Percentiles rank a stretch among this genome's conserved stretches.
Evolutionary conservation across 371 early-diverging fungal species (phyloP).

Genomic region (Syncephalastrum monosporum): DNA sequence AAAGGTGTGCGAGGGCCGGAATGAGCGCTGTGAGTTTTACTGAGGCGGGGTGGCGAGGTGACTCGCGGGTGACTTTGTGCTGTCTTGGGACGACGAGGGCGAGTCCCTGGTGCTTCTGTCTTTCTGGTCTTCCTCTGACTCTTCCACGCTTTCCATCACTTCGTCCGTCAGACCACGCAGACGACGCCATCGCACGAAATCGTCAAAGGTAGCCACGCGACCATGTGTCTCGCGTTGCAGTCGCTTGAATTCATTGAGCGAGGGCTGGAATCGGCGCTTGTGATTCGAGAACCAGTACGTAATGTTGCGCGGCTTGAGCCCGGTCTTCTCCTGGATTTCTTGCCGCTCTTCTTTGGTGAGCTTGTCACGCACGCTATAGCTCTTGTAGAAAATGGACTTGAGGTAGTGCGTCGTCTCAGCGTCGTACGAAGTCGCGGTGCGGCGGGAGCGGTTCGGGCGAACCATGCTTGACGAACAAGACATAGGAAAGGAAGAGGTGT

Average conservation of each 20-base stretch:
- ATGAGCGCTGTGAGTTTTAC: no score
- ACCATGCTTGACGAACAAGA: no score
- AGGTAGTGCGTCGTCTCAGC: slow-evolving; percentile 40
- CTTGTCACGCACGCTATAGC: slow-evolving; percentile 38
- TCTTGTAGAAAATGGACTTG: slow-evolving; percentile 37
- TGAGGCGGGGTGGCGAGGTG: no score
- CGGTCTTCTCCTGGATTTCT: slow-evolving; percentile 32
- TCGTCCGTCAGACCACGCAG: slow-evolving; percentile 27
- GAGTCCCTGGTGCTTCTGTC: no score
- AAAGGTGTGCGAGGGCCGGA: no score
- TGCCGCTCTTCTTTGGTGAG: slow-evolving; percentile 42
- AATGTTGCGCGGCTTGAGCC: slow-evolving; percentile 43
- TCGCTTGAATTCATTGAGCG: slow-evolving; percentile 27
- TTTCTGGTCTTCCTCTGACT: background rate
- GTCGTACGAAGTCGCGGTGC: slow-evolving; percentile 49
- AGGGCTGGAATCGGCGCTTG: slow-evolving; percentile 38
- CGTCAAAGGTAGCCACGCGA: slow-evolving; percentile 33
- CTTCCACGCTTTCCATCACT: slow-evolving; percentile 10
- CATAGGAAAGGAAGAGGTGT: background rate
- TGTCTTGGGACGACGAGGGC: no score
- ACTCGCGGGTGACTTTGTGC: no score
- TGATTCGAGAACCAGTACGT: slow-evolving; percentile 55
- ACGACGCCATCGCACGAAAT: slow-evolving; percentile 35
- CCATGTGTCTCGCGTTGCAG: slow-evolving; percentile 25
- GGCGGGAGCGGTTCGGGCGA: slow-evolving; percentile 6